Conservation (phyloP, 805 yeast species). For the Sungouiella thailandica region DNA sequence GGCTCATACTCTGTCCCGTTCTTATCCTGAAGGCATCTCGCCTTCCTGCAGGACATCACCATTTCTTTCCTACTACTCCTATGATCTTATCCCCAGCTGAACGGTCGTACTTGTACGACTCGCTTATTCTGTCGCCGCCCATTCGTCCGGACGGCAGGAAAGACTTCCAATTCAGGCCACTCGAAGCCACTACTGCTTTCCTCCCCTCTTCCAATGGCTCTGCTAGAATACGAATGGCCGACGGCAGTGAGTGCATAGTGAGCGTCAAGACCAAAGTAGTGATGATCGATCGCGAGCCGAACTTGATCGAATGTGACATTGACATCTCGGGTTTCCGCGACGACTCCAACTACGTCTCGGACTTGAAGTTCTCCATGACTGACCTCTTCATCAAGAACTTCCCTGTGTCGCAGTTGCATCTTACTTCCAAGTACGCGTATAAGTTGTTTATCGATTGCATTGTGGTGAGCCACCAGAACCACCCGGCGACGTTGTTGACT, state of each 20-base stretch:
- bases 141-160: slow-evolving; percentile 84
- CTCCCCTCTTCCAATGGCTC: slow-evolving; percentile 91
- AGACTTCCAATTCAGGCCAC: slow-evolving; percentile 72
- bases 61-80: no score
- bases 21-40: no score
- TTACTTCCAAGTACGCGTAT: slow-evolving; percentile 72
- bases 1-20: no score
- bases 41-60: no score
- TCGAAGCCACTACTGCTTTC: slow-evolving; percentile 77
- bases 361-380: slow-evolving; percentile 58
- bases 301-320: slow-evolving; percentile 67
- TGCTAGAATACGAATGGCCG: slow-evolving; percentile 76
- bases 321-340: slow-evolving; percentile 80
- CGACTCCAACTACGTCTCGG: slow-evolving; percentile 64
- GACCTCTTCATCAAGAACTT: slow-evolving; percentile 49
- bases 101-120: slow-evolving; percentile 69
- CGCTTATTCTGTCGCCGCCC: slow-evolving; percentile 54
- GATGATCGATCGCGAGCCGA: slow-evolving; percentile 30
- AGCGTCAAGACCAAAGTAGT: slow-evolving; percentile 87
- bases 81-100: slow-evolving; percentile 78
- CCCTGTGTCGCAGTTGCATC: slow-evolving; percentile 47
- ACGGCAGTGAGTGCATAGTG: slow-evolving; percentile 90
- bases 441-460: slow-evolving; percentile 77
- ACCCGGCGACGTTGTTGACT: slow-evolving; percentile 78
- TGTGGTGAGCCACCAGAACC: slow-evolving; percentile 69